Conservation (phyloP, 805 yeast genomes). For the Ogataea glucozyma region DNA sequence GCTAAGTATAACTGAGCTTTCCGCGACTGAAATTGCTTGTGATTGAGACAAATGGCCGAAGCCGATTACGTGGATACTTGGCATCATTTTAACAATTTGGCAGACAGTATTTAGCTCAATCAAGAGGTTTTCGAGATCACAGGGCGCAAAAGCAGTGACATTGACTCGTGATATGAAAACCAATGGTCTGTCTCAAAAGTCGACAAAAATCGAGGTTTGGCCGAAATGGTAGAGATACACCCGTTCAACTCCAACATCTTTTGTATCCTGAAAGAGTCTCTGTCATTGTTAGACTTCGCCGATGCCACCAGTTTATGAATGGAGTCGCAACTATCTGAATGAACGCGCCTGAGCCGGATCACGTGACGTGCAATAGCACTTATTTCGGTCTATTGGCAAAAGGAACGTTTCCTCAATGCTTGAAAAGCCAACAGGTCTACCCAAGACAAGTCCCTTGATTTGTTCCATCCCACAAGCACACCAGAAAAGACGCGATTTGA, state of each 20-base stretch:
- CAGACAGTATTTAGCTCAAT: not conserved
- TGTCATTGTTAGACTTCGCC: constrained; percentile 24
- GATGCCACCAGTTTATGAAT: constrained; percentile 33
- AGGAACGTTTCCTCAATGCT: constrained; percentile 37
- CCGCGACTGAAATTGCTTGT: constrained; percentile 6
- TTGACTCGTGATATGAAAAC: constrained; percentile 39
- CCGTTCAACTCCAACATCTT: constrained; percentile 35
- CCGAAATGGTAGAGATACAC: constrained; percentile 37
- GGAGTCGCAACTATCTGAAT: constrained; percentile 36
- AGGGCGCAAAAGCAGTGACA: constrained; percentile 34
- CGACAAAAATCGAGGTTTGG: constrained; percentile 26
- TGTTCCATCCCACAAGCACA: constrained; percentile 39
- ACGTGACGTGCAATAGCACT: constrained; percentile 33
- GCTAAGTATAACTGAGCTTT: constrained; percentile 4
- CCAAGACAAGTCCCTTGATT: constrained; percentile 36
- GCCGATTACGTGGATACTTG: constrained; percentile 4
- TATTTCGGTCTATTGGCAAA: constrained; percentile 24
- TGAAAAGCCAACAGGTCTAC: constrained; percentile 39
- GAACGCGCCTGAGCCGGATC: constrained; percentile 35
- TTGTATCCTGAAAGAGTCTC: constrained; percentile 32
- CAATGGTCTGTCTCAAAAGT: constrained; percentile 37
- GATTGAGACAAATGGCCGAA: constrained; percentile 3
- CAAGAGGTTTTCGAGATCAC: constrained; percentile 28
- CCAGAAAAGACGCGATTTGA: constrained; percentile 34
- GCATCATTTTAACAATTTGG: constrained; percentile 1